A percentile compares a stretch with the other conserved stretches of the same genome.
phyloP scores from a whole-genome alignment of 345 rosid species.

The Citrus unshiu region DNA sequence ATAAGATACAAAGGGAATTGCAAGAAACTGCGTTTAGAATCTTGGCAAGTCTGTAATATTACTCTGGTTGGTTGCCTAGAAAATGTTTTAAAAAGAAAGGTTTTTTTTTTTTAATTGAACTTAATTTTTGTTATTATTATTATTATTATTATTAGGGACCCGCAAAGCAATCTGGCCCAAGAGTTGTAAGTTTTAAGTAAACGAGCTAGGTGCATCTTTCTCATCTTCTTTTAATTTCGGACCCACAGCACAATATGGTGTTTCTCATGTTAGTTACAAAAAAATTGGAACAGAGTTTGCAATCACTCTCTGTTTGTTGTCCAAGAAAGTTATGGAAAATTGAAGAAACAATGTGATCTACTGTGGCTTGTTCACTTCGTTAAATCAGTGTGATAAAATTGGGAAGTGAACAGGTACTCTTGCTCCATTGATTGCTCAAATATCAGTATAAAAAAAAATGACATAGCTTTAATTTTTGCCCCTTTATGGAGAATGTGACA shows the following conservation, averaged over 20 bases:
- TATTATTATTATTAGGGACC: neutral
- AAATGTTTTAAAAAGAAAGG: neutral
- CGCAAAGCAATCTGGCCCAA: neutral
- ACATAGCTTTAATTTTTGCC: too few species aligned
- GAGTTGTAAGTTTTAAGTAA: neutral
- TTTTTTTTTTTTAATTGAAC: neutral
- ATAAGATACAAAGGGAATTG: neutral
- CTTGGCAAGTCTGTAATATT: neutral
- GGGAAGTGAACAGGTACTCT: neutral
- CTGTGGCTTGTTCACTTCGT: neutral
- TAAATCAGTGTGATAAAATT: neutral
- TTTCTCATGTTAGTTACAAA: neutral
- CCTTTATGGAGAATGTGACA: too few species aligned
- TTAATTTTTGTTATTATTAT: neutral
- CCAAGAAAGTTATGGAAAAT: neutral
- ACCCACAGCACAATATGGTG: neutral
- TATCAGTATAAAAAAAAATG: too few species aligned
- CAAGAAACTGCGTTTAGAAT: neutral
- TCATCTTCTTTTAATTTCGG: neutral
- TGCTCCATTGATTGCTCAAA: neutral
- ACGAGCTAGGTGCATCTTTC: neutral
- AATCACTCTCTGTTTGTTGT: neutral
- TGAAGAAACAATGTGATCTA: neutral
- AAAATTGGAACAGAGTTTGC: neutral
- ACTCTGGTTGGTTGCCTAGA: neutral